Base-by-base conservation (phyloP, 23 red algal species). In the Gracilariopsis chorda region DNA sequence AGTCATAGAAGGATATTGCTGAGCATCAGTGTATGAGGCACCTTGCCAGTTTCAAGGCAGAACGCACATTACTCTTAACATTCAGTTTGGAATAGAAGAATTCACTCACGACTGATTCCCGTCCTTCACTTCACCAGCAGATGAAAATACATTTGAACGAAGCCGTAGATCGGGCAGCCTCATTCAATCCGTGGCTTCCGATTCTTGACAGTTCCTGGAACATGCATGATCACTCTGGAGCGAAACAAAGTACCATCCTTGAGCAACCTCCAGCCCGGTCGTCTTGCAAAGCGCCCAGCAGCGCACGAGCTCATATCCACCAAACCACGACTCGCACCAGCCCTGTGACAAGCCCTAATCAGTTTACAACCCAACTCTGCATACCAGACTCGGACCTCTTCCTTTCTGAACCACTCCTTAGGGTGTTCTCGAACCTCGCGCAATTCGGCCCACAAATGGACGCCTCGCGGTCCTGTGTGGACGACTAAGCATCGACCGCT, bases 401-500 rank as follows among this genome's bases (percentile, higher is more conserved):
- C 36, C 25, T 84, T 23, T 20, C 64, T 67, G 65, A 95, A 90
- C 93, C 93, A 95, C 4, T 44, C 47, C 14, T 61, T 42, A 17
- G 93, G 85, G 9, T 84, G 48, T 17, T 57, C 21, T n/a, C 93
- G 77, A 7, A 80, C 65, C 42, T 95, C 93, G 4, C 93, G 86
- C 58, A 95, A 41, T 70, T 95, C 84, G 40, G 79, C 86, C 93
- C 93, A 95, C 8, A 95, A 29, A 51, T 95, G 93, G 48, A 95
- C 41, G 3, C 85, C 93, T 1, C 14, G 24, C 2, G 93, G 93
- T 28, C 93, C 93, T 14, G 93, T 84, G 28, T 71, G 85, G 28
- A 95, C 48, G n/a, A 95, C 86, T 34, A 92, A 25, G 20, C 77
- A 86, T 8, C 84, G 57, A 25, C 93, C 93, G 17, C 78, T 86